Conservation (phyloP, 257 asterid genomes). For the Buddleja alternifolia region DNA sequence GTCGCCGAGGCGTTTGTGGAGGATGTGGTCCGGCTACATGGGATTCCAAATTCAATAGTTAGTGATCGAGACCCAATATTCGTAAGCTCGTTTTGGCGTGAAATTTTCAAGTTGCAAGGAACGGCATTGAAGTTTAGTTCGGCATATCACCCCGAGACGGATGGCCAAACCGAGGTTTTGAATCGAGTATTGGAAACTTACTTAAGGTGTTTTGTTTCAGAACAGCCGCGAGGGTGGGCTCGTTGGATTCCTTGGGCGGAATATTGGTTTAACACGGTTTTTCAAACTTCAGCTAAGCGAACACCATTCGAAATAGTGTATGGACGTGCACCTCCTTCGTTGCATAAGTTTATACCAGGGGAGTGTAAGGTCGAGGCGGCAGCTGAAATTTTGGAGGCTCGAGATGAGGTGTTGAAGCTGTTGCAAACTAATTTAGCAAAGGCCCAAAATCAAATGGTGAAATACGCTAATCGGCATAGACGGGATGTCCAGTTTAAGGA, state of each 20-base stretch:
- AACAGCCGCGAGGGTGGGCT: not conserved
- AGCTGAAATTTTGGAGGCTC: not conserved
- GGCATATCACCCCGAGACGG: not conserved
- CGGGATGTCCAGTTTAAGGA: not conserved
- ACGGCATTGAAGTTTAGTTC: not conserved
- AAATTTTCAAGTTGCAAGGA: not conserved
- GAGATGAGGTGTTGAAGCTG: not conserved
- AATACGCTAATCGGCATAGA: not conserved
- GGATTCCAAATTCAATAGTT: not conserved
- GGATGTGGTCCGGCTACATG: not conserved
- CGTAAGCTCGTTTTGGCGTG: not conserved
- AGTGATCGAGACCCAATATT: not conserved
- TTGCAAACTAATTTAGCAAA: not conserved
- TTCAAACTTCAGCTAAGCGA: not conserved
- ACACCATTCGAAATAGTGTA: not conserved
- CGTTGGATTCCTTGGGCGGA: not conserved
- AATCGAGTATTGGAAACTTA: not conserved
- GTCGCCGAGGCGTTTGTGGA: not conserved
- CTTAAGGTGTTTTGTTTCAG: not conserved
- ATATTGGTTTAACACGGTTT: not conserved
- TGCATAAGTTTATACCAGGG: not conserved
- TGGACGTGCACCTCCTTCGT: not conserved
- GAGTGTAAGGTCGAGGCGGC: not conserved
- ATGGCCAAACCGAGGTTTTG: not conserved
- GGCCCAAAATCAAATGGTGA: not conserved